Conservation (phyloP, 208 protist genomes). For the Leishmania gerbilli region DNA sequence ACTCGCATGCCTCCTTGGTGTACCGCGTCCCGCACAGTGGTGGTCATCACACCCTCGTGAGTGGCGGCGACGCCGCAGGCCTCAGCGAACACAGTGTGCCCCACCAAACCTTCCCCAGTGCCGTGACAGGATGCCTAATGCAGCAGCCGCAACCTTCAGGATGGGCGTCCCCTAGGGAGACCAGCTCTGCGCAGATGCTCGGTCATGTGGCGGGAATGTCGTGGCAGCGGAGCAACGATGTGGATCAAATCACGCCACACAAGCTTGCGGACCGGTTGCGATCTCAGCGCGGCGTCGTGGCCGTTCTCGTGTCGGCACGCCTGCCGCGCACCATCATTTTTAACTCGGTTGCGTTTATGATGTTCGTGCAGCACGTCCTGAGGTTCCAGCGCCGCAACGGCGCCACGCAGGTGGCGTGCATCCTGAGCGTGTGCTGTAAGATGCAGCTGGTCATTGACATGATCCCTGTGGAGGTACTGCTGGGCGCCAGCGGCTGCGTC, state of each 20-base stretch:
- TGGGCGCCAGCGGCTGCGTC: background rate
- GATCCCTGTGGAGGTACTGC: constrained; percentile 28
- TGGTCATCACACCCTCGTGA: background rate
- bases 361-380: constrained; percentile 60
- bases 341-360: constrained; percentile 66
- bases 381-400: constrained; percentile 32
- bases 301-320: constrained; percentile 38
- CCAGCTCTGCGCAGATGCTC: constrained; percentile 12
- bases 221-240: constrained; percentile 38
- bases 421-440: constrained; percentile 43
- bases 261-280: constrained; percentile 46
- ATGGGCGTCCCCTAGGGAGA: background rate
- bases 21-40: background rate
- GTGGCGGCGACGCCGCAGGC: background rate
- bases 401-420: constrained; percentile 33
- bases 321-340: constrained; percentile 56
- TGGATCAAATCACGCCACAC: constrained; percentile 40
- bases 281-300: constrained; percentile 41
- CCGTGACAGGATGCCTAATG: background rate
- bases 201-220: constrained; percentile 22
- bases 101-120: background rate
- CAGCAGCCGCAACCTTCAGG: constrained; percentile 1
- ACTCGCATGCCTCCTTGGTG: background rate
- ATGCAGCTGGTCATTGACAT: constrained; percentile 44
- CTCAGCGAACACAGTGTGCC: constrained; percentile 1